Percentiles rank a stretch among this genome's conserved stretches.
These are phyloP conservation scores for Tolypocladium ovalisporum DNA, from an alignment of 2,329 filamentous ascomycete genomes.

Conservation along the genomic window DNA sequence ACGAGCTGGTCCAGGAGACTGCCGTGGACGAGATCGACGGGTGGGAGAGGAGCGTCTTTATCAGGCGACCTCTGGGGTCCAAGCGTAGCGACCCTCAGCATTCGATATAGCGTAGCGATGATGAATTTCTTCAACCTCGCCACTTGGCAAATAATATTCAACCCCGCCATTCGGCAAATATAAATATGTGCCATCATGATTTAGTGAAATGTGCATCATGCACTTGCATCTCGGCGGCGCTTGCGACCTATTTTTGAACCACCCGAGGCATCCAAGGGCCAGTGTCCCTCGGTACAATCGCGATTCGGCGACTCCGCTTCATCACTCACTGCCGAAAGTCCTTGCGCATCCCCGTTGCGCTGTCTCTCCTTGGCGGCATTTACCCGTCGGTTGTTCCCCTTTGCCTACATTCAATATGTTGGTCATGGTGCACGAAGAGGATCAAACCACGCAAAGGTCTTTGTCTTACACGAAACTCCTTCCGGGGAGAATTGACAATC, in stretches of 20 bases:
- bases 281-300: neutral
- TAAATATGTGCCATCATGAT: no score
- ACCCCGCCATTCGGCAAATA: neutral
- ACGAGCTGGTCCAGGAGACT: constrained; percentile 45
- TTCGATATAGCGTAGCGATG: neutral
- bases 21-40: constrained; percentile 47
- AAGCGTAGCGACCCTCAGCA: neutral
- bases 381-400: constrained; percentile 1
- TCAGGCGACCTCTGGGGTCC: constrained; percentile 24
- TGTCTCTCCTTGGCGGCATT: constrained; percentile 2
- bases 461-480: constrained; percentile 10
- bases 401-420: neutral
- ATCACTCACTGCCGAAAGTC: neutral
- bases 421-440: neutral
- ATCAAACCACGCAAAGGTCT: neutral
- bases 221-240: no score
- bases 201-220: no score
- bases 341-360: neutral
- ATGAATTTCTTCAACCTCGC: neutral
- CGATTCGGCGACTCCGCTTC: neutral
- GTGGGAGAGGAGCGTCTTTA: constrained; percentile 49
- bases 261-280: no score
- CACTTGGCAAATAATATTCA: neutral
- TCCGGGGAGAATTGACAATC: constrained; percentile 14
- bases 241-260: no score